These are phyloP conservation scores for Heliocybe sulcata DNA, from an alignment of 1,284 basidiomycete genomes.

Conservation along the genomic window DNA sequence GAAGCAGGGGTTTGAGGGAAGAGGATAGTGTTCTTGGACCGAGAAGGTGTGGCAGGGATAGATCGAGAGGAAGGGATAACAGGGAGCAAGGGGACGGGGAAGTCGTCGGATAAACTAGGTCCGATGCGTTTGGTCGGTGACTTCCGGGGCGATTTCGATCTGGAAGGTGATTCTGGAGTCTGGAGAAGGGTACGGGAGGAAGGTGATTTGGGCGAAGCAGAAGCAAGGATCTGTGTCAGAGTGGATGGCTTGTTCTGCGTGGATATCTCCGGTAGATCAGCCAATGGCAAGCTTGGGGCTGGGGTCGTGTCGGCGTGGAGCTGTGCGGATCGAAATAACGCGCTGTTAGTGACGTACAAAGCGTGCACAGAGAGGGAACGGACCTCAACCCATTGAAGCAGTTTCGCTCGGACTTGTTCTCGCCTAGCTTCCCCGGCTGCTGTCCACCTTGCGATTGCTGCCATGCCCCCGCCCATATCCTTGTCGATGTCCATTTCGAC, in stretches of 20 bases:
- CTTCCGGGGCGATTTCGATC: slow-evolving; percentile 21
- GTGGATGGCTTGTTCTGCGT: slow-evolving; percentile 48
- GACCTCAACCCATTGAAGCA: slow-evolving; percentile 61
- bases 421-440: slow-evolving; percentile 55
- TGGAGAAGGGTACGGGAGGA: slow-evolving; percentile 32
- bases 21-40: slow-evolving; percentile 31
- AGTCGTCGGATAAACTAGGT: slow-evolving; percentile 38
- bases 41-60: no score
- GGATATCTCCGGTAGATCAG: slow-evolving; percentile 54
- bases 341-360: background rate
- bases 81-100: slow-evolving; percentile 43
- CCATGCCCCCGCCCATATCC: slow-evolving; percentile 71
- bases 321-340: slow-evolving; percentile 23
- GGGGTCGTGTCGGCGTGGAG: slow-evolving; percentile 34
- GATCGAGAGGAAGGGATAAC: slow-evolving; percentile 28
- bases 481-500: slow-evolving; percentile 79
- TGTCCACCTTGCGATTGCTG: slow-evolving; percentile 79
- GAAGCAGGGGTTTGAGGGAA: slow-evolving; percentile 35
- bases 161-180: slow-evolving; percentile 37
- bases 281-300: slow-evolving; percentile 55
- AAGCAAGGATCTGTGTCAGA: slow-evolving; percentile 61
- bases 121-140: slow-evolving; percentile 28
- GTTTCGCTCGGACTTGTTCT: slow-evolving; percentile 47
- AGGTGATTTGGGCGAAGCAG: slow-evolving; percentile 57
- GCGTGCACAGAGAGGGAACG: slow-evolving; percentile 7